Conservation (phyloP, 148 eudicot species). For the Selenicereus undatus region DNA sequence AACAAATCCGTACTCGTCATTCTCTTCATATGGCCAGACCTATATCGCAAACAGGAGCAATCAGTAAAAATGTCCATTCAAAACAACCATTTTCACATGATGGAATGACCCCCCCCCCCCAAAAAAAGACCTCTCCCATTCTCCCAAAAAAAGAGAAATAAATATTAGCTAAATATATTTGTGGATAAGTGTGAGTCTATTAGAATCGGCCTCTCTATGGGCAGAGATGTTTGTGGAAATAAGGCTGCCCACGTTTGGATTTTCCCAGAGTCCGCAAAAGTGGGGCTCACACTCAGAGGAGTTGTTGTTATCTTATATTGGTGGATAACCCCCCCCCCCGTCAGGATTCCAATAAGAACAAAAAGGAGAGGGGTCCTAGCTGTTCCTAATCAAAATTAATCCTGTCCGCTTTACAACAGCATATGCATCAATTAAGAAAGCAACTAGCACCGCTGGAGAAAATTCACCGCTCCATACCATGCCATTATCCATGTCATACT, state of each 20-base stretch:
- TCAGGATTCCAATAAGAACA: too few relatives aligned
- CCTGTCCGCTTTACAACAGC: not conserved
- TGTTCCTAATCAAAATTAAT: not conserved
- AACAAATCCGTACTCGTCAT: constrained; percentile 76
- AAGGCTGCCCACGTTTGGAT: too few relatives aligned
- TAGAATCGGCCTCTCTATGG: too few relatives aligned
- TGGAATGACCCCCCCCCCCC: not conserved
- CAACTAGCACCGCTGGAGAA: not conserved
- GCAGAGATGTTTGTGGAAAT: too few relatives aligned
- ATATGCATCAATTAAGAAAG: not conserved
- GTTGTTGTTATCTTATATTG: too few relatives aligned
- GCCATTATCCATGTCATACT: not conserved
- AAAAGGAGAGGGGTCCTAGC: too few relatives aligned
- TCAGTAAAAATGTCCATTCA: not conserved
- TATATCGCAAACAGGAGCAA: constrained; percentile 17
- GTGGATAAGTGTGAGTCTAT: too few relatives aligned
- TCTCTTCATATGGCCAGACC: constrained; percentile 98
- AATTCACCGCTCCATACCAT: not conserved
- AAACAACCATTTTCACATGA: not conserved
- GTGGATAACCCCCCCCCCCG: too few relatives aligned
- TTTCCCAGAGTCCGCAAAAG: too few relatives aligned
- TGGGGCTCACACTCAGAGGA: too few relatives aligned
- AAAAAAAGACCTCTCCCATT: too few relatives aligned
- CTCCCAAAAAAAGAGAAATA: too few relatives aligned
- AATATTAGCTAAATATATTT: not conserved